Base-by-base conservation (phyloP, 495 filamentous ascomycete species). In the Haplographium delicatum region DNA sequence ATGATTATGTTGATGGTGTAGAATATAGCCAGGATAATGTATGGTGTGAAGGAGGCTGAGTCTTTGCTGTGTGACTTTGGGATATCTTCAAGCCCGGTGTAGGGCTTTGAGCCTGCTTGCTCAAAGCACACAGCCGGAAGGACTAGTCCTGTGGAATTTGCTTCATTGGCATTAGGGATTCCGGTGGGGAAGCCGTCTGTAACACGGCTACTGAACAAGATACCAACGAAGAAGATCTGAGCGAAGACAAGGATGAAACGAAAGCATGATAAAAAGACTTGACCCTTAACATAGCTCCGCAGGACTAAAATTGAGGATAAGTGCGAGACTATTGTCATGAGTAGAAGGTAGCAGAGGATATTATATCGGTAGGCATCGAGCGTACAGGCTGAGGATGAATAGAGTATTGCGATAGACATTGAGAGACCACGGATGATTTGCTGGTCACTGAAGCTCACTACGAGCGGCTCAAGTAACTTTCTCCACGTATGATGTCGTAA, bases 261-360 rank as follows among this genome's bases (percentile, higher is more conserved):
- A n/a, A n/a, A n/a, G n/a, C n/a, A n/a, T n/a, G n/a, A n/a, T n/a
- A n/a, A n/a, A n/a, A n/a, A n/a, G 16, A 50, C 24, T 25, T 27
- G 47, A 16, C 47, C 35, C n/a, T 30, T 41, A 35, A 28, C 24
- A 23, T 50, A 50, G 24, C 37, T 42, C n/a, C 47, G 37, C 2
- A 50, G 35, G n/a, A 42, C 47, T 13, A 50, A 27, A 13, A 42
- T 28, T 16, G 35, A 30, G 3, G 47, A 42, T 3, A 50, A 24
- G 19, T 50, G 47, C 9, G 47, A 50, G 23, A 50, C 35, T 16
- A 50, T 41, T 4, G 37, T n/a, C 35, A 50, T 50, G 35, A 50
- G 25, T 8, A 50, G 13, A 2, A 50, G 37, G 37, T 50, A 42
- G 37, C 47, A 50, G 15, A 50, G 35, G 47, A 50, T 42, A 22